phyloP scores from a whole-genome alignment of 164 flowering plant genomes.

The Berberis vulgaris region DNA sequence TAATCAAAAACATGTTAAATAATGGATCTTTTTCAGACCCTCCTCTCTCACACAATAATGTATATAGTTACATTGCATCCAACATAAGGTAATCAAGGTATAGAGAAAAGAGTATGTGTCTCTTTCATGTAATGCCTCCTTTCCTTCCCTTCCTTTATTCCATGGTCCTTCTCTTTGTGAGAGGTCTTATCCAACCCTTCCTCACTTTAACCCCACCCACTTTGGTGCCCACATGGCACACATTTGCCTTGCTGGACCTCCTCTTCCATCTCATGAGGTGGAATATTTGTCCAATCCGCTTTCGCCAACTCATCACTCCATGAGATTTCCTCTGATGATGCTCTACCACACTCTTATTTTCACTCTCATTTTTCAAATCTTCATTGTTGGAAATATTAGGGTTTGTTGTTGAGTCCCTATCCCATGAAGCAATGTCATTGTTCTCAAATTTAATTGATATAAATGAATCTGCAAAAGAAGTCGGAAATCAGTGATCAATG shows the following conservation, averaged over 20 bases:
- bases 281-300: constrained; percentile 71
- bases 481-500: background rate
- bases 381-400: constrained; percentile 25
- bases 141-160: constrained; percentile 21
- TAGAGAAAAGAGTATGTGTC: constrained; percentile 7
- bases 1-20: no score
- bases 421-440: constrained; percentile 82
- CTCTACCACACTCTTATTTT: constrained; percentile 50
- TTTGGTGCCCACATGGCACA: constrained; percentile 45
- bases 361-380: constrained; percentile 19
- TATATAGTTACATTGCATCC: constrained; percentile 5
- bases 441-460: constrained; percentile 83
- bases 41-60: no score
- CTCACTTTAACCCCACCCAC: constrained; percentile 52
- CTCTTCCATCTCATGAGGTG: constrained; percentile 59
- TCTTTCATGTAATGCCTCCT: constrained; percentile 11
- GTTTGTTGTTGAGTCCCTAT: constrained; percentile 37
- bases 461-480: constrained; percentile 50
- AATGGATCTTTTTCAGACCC: no score
- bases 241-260: constrained; percentile 38
- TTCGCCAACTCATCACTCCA: constrained; percentile 60
- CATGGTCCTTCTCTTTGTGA: constrained; percentile 56
- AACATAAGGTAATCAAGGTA: constrained; percentile 5
- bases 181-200: constrained; percentile 62
- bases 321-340: constrained; percentile 31